These are phyloP conservation scores for Aristolochia contorta DNA, from an alignment of 164 flowering plant species.

Conservation along the genomic window DNA sequence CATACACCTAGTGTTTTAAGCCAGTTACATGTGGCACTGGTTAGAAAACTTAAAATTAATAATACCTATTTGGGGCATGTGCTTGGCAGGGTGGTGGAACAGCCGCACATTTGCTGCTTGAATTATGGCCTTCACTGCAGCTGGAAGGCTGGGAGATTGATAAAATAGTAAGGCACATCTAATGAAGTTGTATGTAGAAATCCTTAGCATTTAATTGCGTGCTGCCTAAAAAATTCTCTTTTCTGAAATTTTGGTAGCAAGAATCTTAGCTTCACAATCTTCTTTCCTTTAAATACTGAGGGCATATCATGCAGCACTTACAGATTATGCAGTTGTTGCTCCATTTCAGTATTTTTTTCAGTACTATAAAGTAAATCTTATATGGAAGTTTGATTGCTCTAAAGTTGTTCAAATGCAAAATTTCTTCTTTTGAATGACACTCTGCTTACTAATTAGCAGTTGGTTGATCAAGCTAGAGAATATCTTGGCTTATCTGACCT, in stretches of 20 bases:
- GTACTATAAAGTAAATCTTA: too few species aligned
- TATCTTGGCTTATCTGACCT: constrained; percentile 60
- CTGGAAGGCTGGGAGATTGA: constrained; percentile 94
- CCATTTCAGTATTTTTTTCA: too few species aligned
- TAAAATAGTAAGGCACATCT: constrained; percentile 37
- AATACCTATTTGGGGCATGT: not conserved
- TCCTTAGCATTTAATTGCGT: not conserved
- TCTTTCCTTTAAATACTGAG: too few species aligned
- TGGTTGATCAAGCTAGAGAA: constrained; percentile 69
- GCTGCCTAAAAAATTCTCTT: not conserved
- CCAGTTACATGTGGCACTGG: too few species aligned
- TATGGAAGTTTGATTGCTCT: too few species aligned
- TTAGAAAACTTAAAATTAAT: too few species aligned
- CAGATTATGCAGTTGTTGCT: too few species aligned
- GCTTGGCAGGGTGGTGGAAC: constrained; percentile 74
- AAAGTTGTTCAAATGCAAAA: not conserved
- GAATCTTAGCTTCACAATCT: too few species aligned
- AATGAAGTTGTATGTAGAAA: not conserved
- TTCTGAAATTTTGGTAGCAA: too few species aligned
- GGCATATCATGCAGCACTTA: too few species aligned
- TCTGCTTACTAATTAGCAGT: constrained; percentile 18
- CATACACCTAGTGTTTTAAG: too few species aligned
- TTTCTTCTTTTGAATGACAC: not conserved
- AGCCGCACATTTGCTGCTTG: constrained; percentile 67
- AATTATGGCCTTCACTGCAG: constrained; percentile 65